Evolutionary conservation across 306 rosid species (phyloP), one percentile per base, ranked within the genome.

Genomic region (Ochetophila trinervis): DNA sequence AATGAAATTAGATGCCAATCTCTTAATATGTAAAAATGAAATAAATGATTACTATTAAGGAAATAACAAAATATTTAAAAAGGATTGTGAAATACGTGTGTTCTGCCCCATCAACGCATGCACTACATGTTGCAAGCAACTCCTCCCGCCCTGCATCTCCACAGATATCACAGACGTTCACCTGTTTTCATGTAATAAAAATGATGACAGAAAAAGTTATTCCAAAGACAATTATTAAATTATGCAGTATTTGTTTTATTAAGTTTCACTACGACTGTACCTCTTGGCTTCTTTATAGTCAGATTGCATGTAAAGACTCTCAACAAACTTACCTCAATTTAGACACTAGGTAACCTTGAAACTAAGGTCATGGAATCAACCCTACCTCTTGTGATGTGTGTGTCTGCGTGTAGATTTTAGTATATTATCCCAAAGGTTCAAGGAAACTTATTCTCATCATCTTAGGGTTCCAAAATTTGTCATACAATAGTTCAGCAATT

Each of bases 71-170:
- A 35, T 6, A 69, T 30, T n/a, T 6, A 22, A 67, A 49, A 5
- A 56, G 19, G 54, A 48, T 11, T 50, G 74, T 55, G 52, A 61
- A 19, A 65, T 83, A 79, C 82, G 22, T 76, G 73, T 79, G 84
- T 52, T 73, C 73, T 18, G 80, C 84, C 6, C 84, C 87, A 18
- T 76, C 78, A 5, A 2, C 18, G 48, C 84, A 83, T 56, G 66
- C 73, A 48, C 72, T 19, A 61, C 80, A 79, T 47, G 30, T 8
- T 62, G 70, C 68, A 42, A 76, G 84, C 0, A 5, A 20, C 9
- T 54, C 11, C 49, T 66, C 53, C 8, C n/a, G 37, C 2, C 79
- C 80, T 17, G 10, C n/a, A 58, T 44, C 75, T 51, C 84, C 82
- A 36, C 84, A 73, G 5, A 65, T 73, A 70, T 73, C 82, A 56